Conservation (phyloP, 176 grass and related monocot genomes). For the Oryza longistaminata region DNA sequence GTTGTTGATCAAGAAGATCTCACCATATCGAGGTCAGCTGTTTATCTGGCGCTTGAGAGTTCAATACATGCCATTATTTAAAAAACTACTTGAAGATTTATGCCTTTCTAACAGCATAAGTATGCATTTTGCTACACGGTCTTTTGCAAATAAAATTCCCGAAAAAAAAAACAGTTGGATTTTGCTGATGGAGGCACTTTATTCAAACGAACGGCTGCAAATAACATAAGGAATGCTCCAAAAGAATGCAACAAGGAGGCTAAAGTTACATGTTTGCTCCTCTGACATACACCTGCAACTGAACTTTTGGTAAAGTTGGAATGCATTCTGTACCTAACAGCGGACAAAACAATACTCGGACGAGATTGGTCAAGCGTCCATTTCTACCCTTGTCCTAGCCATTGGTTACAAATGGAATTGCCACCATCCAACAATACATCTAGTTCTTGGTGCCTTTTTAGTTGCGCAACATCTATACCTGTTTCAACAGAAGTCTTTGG, state of each 20-base stretch:
- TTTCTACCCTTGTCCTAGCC: constrained; percentile 75
- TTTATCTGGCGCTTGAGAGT: not conserved
- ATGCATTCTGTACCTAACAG: constrained; percentile 61
- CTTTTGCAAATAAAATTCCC: constrained; percentile 42
- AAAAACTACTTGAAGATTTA: constrained; percentile 16
- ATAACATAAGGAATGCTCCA: constrained; percentile 43
- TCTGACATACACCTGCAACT: constrained; percentile 63
- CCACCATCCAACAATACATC: constrained; percentile 68
- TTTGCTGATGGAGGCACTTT: constrained; percentile 44
- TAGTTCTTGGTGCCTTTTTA: constrained; percentile 78
- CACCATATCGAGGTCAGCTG: too few species aligned
- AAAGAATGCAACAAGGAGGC: constrained; percentile 52
- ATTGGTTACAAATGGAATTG: too few species aligned
- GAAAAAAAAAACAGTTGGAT: constrained; percentile 33
- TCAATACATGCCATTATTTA: constrained; percentile 9
- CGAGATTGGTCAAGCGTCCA: constrained; percentile 77
- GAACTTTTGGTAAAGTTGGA: constrained; percentile 85
- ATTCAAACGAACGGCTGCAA: constrained; percentile 40
- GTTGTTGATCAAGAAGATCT: too few species aligned
- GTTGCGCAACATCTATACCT: constrained; percentile 70
- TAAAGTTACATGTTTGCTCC: constrained; percentile 78
- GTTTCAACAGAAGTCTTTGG: constrained; percentile 85
- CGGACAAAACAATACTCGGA: constrained; percentile 46
- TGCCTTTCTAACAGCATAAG: constrained; percentile 21
- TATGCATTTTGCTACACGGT: constrained; percentile 17